Base-by-base conservation (phyloP, 139 green algal species). In the Closterium sp. region DNA sequence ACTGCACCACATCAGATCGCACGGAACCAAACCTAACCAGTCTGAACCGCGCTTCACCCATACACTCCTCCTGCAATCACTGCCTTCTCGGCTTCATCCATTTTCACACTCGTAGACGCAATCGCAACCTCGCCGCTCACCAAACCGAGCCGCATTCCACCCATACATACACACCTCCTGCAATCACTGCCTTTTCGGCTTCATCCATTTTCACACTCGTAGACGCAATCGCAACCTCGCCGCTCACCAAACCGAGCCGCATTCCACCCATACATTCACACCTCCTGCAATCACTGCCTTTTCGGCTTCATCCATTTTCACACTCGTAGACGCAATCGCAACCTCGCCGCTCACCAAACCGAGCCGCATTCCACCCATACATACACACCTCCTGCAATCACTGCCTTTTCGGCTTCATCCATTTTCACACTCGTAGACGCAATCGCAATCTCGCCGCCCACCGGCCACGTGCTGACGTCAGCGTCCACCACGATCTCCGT, bases 371-470 rank as follows among this genome's bases (percentile, higher is more conserved):
- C n/a, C n/a, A n/a, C n/a, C n/a, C n/a, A n/a, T n/a, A n/a, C n/a
- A n/a, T n/a, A 50, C 38, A 6, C 19, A 90, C 89, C 89, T 85
- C 24, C 90, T 24, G 90, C 91, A 30, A 93, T 93, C 9, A 45
- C 29, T 17, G 73, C 62, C 17, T 21, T 38, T 50, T 93, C 91
- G 9, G 91, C 91, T 1, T 93, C 31, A 5, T 93, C 70, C 27
- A 86, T 88, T 9, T 93, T 31, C 0, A 30, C 93, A 31, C 93
- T 89, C n/a, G 86, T 93, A 19, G 90, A 92, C 38, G 90, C 90
- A 30, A 93, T 62, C 86, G 31, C 90, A 70, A 93, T 93, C n/a
- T 91, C 86, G 86, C 86, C 90, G n/a, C 90, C 90, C 29, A 93
- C 86, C 87, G 85, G 90, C 90, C 90, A 93, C 11, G 34, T 28